These are phyloP conservation scores for Naganishia liquefaciens DNA, from an alignment of 1,284 basidiomycete genomes.

Conservation along the genomic window DNA sequence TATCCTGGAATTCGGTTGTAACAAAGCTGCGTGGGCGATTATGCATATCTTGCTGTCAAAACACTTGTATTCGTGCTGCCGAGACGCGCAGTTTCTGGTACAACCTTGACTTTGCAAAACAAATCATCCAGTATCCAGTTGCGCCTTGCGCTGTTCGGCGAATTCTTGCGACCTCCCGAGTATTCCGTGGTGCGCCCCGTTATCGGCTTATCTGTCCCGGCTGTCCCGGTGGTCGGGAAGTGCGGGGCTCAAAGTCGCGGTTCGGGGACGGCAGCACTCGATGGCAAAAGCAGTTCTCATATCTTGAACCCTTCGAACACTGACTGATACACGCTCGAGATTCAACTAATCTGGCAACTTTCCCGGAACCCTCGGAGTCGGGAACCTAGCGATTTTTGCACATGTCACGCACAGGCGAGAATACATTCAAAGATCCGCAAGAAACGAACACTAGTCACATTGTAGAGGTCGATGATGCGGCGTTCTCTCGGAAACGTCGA, in stretches of 20 bases:
- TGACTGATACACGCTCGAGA: no score
- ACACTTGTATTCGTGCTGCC: no score
- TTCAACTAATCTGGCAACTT: no score
- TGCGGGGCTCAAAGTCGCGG: not conserved
- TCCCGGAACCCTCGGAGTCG: no score
- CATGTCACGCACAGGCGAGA: not conserved
- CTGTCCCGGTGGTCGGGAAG: no score
- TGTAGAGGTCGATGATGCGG: not conserved
- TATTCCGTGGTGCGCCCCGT: not conserved
- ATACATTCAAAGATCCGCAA: not conserved
- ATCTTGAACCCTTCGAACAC: not conserved
- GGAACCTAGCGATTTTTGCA: no score
- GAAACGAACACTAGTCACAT: not conserved
- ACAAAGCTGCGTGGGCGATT: no score
- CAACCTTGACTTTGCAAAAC: no score
- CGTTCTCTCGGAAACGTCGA: not conserved
- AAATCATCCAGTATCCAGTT: not conserved
- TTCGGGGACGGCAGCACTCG: no score
- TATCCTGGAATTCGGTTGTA: no score
- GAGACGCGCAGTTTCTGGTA: no score
- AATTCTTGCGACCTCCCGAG: not conserved
- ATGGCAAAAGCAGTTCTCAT: not conserved
- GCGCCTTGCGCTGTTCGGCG: not conserved
- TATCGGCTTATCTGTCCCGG: slow-evolving; percentile 1
- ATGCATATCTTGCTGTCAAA: no score